Base-by-base conservation (phyloP, 1,284 basidiomycete genomes). In the Tylopilus sp. region DNA sequence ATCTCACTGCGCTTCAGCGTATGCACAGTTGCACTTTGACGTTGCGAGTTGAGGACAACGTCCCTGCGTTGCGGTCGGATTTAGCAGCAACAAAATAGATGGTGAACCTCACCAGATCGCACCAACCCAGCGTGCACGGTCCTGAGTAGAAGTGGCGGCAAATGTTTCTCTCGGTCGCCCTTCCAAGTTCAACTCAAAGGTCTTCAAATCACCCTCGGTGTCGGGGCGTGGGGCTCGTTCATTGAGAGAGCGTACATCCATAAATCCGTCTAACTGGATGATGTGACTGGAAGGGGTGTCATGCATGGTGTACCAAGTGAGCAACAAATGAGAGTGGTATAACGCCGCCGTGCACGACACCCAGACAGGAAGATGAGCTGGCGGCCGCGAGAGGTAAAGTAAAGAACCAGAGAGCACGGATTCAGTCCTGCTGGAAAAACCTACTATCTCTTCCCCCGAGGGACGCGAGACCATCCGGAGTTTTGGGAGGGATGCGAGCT, bases 121-220 rank as follows among this genome's bases (percentile, higher is more conserved):
- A 57, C 78, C 82, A 45, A 89, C 75, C 86, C 86, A 89, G 16
- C 72, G 72, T 6, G 84, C 84, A 44, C 86, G 71, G 48, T 84
- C 81, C 51, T 75, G 73, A n/a, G 79, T 74, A 30, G 80, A 79
- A 7, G 65, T 61, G 2, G 76, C 78, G 1, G 81, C 84, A 60
- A 89, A 86, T 47, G 71, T 77, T 60, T 86, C 81, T 45, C 68
- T 70, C 3, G 65, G 65, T 29, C 70, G 65, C 10, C 71, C 77
- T 41, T 78, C 73, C 48, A 85, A 82, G 4, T 74, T 49, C n/a
- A 89, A 58, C 59, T 86, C 84, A 52, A 88, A 87, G 0, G 82
- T 66, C 54, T 77, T 78, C 44, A 75, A 57, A 43, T 71, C 64
- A 21, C 60, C 60, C 18, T 71, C 69, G 9, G 59, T 59, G 23